Evolutionary conservation across 2,329 filamentous ascomycete genomes (phyloP), one percentile per base, ranked within the genome.

Genomic region (Sporothrix luriei): DNA sequence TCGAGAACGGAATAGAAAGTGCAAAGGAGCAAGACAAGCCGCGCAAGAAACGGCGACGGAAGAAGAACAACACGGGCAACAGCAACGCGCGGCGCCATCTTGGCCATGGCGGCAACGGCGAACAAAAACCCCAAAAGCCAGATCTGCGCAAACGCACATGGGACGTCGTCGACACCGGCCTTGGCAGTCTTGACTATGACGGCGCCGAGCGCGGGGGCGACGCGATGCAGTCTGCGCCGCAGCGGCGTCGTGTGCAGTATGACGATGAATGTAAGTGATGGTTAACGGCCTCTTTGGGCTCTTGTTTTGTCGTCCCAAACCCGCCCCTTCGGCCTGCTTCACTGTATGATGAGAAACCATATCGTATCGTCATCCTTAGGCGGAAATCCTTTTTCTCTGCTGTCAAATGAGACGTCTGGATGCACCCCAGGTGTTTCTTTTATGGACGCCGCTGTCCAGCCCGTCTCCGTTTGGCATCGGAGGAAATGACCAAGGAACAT

Each of bases 351-450:
- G 93, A 95, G 88, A 93, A 80, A 81, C 55, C 26, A 26, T 69
- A 86, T 86, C 82, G 85, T 93, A 94, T 93, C 91, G 92, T 96
- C 93, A 96, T 97, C 93, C 93, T 96, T 96, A 96, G 92, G 84
- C 93, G 86, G 89, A 96, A 81, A 80, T 82, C 81, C 70, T 26
- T 48, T 21, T 33, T 46, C 13, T 19, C 21, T 62, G 13, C n/a
- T 52, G 24, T 24, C 21, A 52, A 48, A 4, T 11, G n/a, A 9
- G 19, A 33, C 24, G n/a, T 21, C 4, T 48, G 3, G 19, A n/a
- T 21, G 59, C 3, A 0, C 24, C 14, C 4, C 2, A 38, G 19
- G 52, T 19, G 21, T 40, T 40, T 19, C 11, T 40, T 38, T 40
- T 61, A 21, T 68, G 54, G n/a, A 43, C 19, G 55, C 48, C 3